These are phyloP conservation scores for Draba incana DNA, from an alignment of 345 rosid genomes.

Conservation along the genomic window DNA sequence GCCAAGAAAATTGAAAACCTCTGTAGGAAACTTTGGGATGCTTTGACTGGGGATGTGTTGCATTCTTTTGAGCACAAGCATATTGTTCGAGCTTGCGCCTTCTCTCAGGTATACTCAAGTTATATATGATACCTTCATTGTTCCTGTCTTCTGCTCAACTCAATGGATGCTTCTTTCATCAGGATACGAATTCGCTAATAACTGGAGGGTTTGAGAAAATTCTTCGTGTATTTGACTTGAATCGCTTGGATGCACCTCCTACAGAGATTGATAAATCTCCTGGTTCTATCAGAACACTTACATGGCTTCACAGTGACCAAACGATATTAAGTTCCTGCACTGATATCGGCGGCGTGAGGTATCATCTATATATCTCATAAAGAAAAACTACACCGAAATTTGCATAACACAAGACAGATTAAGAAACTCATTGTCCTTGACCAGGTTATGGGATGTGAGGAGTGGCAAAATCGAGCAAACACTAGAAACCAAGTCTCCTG, in stretches of 20 bases:
- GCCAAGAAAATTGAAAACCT: neutral
- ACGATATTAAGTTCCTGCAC: constrained; percentile 89
- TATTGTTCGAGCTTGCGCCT: constrained; percentile 86
- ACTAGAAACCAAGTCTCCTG: constrained; percentile 86
- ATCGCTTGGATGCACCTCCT: constrained; percentile 47
- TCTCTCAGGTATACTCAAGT: constrained; percentile 63
- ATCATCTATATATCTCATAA: neutral
- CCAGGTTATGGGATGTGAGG: constrained; percentile 91
- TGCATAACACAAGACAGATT: neutral
- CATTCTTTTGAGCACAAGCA: constrained; percentile 96
- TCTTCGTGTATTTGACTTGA: constrained; percentile 41
- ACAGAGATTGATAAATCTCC: constrained; percentile 46
- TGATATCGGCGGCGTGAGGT: constrained; percentile 95
- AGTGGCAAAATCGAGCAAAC: constrained; percentile 86
- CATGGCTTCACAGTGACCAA: constrained; percentile 46
- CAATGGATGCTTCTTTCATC: constrained; percentile 10
- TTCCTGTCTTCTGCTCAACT: neutral
- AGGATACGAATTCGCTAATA: constrained; percentile 68
- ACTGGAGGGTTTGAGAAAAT: constrained; percentile 45
- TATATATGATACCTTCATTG: neutral
- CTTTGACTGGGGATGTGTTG: constrained; percentile 80
- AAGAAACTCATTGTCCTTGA: neutral
- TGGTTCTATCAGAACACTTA: constrained; percentile 42
- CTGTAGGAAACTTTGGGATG: constrained; percentile 89
- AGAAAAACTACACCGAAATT: neutral